phyloP scores from a whole-genome alignment of 192 early-diverging fungal genomes.

The Coemansia sp. region DNA sequence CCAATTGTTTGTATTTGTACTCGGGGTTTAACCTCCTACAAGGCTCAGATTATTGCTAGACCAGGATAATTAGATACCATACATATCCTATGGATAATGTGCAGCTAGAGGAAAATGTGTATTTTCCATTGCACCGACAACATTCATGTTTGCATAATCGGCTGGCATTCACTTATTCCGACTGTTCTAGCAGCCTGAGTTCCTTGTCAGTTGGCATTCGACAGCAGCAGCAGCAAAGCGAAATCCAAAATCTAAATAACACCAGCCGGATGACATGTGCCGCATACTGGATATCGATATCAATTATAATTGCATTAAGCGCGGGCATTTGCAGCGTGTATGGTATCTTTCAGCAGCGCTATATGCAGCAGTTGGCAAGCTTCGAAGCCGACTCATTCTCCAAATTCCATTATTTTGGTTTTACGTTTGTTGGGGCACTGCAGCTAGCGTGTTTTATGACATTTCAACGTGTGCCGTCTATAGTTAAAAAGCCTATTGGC shows the following conservation, averaged over 20 bases:
- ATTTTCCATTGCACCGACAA: background rate
- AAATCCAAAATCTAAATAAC: background rate
- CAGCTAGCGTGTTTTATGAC: slow-evolving; percentile 1
- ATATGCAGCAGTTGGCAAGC: background rate
- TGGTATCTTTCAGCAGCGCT: slow-evolving; percentile 1
- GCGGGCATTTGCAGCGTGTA: background rate
- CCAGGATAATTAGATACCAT: background rate
- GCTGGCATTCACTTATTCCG: background rate
- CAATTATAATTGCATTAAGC: slow-evolving; percentile 3
- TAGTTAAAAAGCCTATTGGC: background rate
- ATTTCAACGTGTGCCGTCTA: background rate
- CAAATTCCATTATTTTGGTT: background rate
- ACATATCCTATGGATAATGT: background rate
- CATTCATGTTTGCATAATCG: slow-evolving; percentile 1
- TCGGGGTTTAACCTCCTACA: too few relatives aligned
- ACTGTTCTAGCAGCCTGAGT: slow-evolving; percentile 6
- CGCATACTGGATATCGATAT: background rate
- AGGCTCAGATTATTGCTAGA: too few relatives aligned
- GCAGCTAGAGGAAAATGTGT: background rate
- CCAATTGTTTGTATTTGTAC: too few relatives aligned
- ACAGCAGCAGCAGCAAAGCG: background rate
- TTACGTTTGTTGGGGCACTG: background rate
- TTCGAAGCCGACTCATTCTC: background rate
- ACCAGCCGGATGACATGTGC: background rate
- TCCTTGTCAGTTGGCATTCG: background rate